Percentiles rank a stretch among this genome's conserved stretches.
Evolutionary conservation across 805 yeast genomes (phyloP).

Genomic region (Lipomyces orientalis): DNA sequence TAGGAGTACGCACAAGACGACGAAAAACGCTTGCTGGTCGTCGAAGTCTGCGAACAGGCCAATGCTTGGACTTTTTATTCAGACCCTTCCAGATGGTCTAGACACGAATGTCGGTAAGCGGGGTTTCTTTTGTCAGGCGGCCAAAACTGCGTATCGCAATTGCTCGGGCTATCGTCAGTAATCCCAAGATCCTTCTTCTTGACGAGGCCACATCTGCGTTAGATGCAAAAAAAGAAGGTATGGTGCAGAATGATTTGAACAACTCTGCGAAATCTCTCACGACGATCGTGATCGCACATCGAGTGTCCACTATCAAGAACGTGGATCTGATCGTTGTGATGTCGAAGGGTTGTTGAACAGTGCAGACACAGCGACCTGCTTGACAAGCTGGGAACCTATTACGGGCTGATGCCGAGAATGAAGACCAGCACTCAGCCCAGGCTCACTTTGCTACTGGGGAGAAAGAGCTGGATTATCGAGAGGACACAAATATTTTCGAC

Average conservation of each 20-base stretch:
- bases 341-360: slow-evolving; percentile 50
- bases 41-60: slow-evolving; percentile 56
- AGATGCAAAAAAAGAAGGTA: slow-evolving; percentile 65
- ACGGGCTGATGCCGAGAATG: slow-evolving; percentile 36
- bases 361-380: slow-evolving; percentile 46
- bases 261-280: slow-evolving; percentile 46
- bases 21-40: slow-evolving; percentile 47
- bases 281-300: slow-evolving; percentile 59
- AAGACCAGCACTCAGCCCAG: background rate
- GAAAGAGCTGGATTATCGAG: slow-evolving; percentile 9
- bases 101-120: slow-evolving; percentile 60
- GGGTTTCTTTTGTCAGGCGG: slow-evolving; percentile 70
- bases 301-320: slow-evolving; percentile 57
- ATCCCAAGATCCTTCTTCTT: slow-evolving; percentile 60
- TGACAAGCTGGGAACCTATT: slow-evolving; percentile 38
- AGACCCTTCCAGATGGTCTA: slow-evolving; percentile 57
- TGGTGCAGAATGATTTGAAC: slow-evolving; percentile 59
- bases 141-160: slow-evolving; percentile 70
- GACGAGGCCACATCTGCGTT: slow-evolving; percentile 75
- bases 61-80: slow-evolving; percentile 58
- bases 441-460: slow-evolving; percentile 43
- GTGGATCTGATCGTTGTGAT: slow-evolving; percentile 57
- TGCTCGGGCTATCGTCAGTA: slow-evolving; percentile 62
- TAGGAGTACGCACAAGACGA: slow-evolving; percentile 47
- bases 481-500: slow-evolving; percentile 26